Evolutionary conservation across 345 rosid genomes (phyloP).

Genomic region (Brassica nigra): DNA sequence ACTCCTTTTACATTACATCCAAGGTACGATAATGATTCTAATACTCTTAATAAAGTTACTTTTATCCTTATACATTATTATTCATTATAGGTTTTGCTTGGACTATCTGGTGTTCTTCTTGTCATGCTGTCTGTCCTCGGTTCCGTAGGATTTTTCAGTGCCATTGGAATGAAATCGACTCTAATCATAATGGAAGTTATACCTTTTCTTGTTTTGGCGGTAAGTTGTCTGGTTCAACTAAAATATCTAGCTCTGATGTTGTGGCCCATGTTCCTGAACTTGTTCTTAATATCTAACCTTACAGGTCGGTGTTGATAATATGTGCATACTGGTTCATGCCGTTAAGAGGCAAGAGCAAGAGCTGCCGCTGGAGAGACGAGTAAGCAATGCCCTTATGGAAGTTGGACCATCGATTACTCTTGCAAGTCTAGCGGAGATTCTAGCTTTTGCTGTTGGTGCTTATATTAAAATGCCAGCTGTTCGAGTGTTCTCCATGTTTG

Average conservation of each 20-base stretch:
- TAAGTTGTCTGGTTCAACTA: slow-evolving; percentile 49
- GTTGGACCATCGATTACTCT: slow-evolving; percentile 99
- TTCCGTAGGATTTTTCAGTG: slow-evolving; percentile 94
- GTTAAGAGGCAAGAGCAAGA: slow-evolving; percentile 89
- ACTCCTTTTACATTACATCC: slow-evolving; percentile 78
- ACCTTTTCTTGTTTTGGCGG: slow-evolving; percentile 97
- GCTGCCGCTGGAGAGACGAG: slow-evolving; percentile 71
- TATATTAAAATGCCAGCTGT: slow-evolving; percentile 98
- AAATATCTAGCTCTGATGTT: not conserved
- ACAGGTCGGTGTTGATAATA: slow-evolving; percentile 98
- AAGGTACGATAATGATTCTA: slow-evolving; percentile 55
- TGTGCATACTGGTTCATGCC: slow-evolving; percentile 96
- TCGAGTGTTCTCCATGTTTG: slow-evolving; percentile 97
- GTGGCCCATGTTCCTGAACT: not conserved
- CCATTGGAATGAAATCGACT: slow-evolving; percentile 90
- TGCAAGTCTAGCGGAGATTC: slow-evolving; percentile 90
- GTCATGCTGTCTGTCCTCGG: slow-evolving; percentile 97
- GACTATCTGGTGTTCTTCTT: slow-evolving; percentile 92
- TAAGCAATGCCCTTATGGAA: slow-evolving; percentile 95
- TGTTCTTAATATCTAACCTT: slow-evolving; percentile 15
- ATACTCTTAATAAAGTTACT: not conserved
- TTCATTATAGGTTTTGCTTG: slow-evolving; percentile 77
- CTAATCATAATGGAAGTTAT: slow-evolving; percentile 98
- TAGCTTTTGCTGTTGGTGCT: slow-evolving; percentile 97
- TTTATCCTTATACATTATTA: not conserved